Percentiles rank a stretch among this genome's conserved stretches.
Evolutionary conservation across 2,329 filamentous ascomycete species (phyloP).

Genomic region (Colletotrichum tropicicola): DNA sequence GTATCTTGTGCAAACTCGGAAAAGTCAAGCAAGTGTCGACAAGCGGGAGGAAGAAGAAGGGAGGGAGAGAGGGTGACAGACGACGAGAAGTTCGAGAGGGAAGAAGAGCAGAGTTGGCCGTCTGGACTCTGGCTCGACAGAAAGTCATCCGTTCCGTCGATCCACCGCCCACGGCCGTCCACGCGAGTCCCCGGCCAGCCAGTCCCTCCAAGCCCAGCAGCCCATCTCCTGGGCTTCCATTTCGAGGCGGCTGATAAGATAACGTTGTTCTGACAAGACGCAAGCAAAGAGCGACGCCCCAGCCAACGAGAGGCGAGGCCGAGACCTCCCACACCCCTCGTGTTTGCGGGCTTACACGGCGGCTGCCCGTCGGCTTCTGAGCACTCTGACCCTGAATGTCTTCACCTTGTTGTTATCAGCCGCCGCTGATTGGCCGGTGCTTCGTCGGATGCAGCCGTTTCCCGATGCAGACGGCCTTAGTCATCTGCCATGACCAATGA

Average conservation of each 20-base stretch:
- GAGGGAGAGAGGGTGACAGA: background rate
- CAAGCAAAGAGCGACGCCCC: background rate
- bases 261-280: slow-evolving; percentile 9
- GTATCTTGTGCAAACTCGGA: too few relatives aligned
- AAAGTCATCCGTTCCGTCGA: slow-evolving; percentile 4
- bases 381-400: slow-evolving; percentile 20
- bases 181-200: too few relatives aligned
- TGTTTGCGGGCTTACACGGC: background rate
- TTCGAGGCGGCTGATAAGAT: slow-evolving; percentile 22
- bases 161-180: slow-evolving; percentile 14
- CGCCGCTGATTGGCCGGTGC: slow-evolving; percentile 5
- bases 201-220: background rate
- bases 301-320: background rate
- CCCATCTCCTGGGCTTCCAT: slow-evolving; percentile 3
- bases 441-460: slow-evolving; percentile 23
- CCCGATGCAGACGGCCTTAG: slow-evolving; percentile 13
- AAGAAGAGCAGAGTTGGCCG: background rate
- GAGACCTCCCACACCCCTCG: slow-evolving; percentile 1
- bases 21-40: too few relatives aligned
- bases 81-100: background rate
- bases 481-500: slow-evolving; percentile 3
- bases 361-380: background rate
- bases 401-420: slow-evolving; percentile 26
- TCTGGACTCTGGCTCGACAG: background rate
- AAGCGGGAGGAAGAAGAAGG: background rate